A percentile compares a stretch with the other conserved stretches of the same genome.
phyloP scores from a whole-genome alignment of 257 asterid species.

The Echites panduratus region DNA sequence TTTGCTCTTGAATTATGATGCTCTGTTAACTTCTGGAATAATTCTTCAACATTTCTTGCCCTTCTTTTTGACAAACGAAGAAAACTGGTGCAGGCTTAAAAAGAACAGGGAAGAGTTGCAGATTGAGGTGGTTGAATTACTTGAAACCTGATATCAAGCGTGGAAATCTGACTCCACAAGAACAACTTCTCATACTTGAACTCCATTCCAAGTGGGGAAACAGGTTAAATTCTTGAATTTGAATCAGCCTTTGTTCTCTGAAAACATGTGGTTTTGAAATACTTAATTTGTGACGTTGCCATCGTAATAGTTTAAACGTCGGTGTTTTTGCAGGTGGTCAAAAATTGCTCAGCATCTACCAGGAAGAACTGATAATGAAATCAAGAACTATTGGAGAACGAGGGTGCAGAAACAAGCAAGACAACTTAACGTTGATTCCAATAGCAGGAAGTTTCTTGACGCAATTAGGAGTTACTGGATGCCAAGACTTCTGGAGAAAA shows the following conservation, averaged over 20 bases:
- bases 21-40: background rate
- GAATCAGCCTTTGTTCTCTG: background rate
- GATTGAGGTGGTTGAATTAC: slow-evolving; percentile 83
- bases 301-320: background rate
- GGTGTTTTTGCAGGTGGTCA: slow-evolving; percentile 55
- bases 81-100: slow-evolving; percentile 46
- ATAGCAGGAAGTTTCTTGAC: slow-evolving; percentile 66
- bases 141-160: slow-evolving; percentile 78
- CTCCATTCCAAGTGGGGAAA: slow-evolving; percentile 88
- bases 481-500: slow-evolving; percentile 59
- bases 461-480: slow-evolving; percentile 59
- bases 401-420: slow-evolving; percentile 86
- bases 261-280: background rate
- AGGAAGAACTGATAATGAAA: slow-evolving; percentile 83
- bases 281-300: background rate
- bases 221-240: slow-evolving; percentile 31
- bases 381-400: slow-evolving; percentile 89
- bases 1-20: background rate
- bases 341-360: slow-evolving; percentile 73
- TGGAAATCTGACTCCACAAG: slow-evolving; percentile 71
- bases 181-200: slow-evolving; percentile 73
- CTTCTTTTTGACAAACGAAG: background rate
- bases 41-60: background rate
- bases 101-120: slow-evolving; percentile 88
- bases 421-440: slow-evolving; percentile 65